Percentiles rank a stretch among this genome's conserved stretches.
Evolutionary conservation across 177 flowering plant genomes (phyloP).

Genomic region (Vitis hybrid): DNA sequence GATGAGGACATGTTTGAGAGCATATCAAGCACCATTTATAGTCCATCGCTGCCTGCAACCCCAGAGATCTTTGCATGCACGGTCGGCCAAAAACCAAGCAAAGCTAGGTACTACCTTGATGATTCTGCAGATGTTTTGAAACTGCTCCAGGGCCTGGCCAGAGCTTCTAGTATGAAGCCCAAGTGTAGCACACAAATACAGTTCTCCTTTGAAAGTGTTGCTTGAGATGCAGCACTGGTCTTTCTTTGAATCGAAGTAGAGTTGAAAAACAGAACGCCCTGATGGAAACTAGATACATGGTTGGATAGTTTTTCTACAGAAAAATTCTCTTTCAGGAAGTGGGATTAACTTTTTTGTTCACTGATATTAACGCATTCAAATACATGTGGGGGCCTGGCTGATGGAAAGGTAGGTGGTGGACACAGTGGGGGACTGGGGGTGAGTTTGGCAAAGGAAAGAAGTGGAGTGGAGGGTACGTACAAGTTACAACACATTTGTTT

Average conservation of each 20-base stretch:
- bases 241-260: not conserved
- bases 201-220: slow-evolving; percentile 11
- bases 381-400: not conserved
- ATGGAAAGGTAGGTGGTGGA: no score
- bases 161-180: slow-evolving; percentile 13
- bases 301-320: not conserved
- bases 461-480: not conserved
- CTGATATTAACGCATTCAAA: not conserved
- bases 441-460: not conserved
- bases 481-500: not conserved
- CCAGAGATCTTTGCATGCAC: slow-evolving; percentile 43
- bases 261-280: not conserved
- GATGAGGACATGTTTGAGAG: slow-evolving; percentile 47
- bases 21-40: slow-evolving; percentile 16
- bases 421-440: no score
- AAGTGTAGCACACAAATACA: slow-evolving; percentile 2
- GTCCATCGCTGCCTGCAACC: slow-evolving; percentile 10
- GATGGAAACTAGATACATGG: not conserved
- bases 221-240: not conserved
- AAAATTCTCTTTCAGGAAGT: not conserved
- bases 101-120: slow-evolving; percentile 40
- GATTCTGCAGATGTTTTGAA: slow-evolving; percentile 25
- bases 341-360: not conserved
- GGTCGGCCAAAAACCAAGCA: slow-evolving; percentile 44
- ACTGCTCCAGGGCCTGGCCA: slow-evolving; percentile 27